phyloP scores from a whole-genome alignment of 345 rosid genomes.

The Barbarea vulgaris region DNA sequence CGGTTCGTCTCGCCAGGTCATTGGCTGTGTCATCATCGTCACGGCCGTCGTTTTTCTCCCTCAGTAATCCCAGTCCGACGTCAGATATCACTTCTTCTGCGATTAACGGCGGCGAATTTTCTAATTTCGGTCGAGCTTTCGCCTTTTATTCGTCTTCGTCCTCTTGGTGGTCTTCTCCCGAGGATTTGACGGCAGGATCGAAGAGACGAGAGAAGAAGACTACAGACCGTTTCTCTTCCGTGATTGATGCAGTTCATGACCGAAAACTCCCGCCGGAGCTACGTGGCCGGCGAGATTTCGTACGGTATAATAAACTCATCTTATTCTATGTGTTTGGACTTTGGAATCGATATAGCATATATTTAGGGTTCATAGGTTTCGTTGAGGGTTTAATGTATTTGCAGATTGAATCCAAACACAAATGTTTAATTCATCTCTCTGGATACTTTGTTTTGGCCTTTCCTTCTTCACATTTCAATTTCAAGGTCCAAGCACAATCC shows the following conservation, averaged over 20 bases:
- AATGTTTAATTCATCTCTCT: background rate
- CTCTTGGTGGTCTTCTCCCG: conserved; percentile 38
- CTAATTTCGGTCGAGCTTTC: conserved; percentile 39
- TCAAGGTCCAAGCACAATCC: conserved; percentile 18
- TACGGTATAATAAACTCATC: conserved; percentile 48
- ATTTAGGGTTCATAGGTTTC: background rate
- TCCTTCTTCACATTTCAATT: conserved; percentile 15
- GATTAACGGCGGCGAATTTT: conserved; percentile 10
- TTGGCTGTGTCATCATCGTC: conserved; percentile 32
- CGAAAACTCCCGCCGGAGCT: conserved; percentile 89
- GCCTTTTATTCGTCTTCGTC: conserved; percentile 48
- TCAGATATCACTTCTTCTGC: conserved; percentile 15
- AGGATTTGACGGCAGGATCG: conserved; percentile 37
- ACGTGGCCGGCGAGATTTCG: conserved; percentile 76
- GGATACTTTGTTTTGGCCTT: background rate
- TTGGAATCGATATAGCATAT: background rate
- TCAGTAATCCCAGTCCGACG: conserved; percentile 15
- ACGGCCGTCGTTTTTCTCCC: background rate
- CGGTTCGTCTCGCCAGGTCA: conserved; percentile 43
- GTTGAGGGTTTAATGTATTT: background rate
- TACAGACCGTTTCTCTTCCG: conserved; percentile 64
- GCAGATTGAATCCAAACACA: background rate
- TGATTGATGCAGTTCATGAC: conserved; percentile 74
- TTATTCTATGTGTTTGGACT: background rate
- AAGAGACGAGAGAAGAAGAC: conserved; percentile 55